Conservation (phyloP, 108 stramenopile species). For the Pseudonitzschia delicatissima region DNA sequence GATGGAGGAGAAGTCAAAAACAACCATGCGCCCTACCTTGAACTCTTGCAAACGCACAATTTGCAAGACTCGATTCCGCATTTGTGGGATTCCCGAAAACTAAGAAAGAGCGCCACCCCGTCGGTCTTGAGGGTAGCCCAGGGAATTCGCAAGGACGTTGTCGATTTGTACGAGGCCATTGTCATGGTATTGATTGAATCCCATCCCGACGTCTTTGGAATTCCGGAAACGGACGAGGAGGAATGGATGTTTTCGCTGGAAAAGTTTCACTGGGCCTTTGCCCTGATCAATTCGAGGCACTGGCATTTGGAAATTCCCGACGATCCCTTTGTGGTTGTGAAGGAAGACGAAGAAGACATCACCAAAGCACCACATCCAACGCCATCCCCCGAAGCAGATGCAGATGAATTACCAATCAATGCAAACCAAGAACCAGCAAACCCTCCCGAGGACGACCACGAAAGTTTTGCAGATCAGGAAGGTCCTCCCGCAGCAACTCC, state of each 20-base stretch:
- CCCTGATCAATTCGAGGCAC: conserved; percentile 82
- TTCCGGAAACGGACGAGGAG: conserved; percentile 13
- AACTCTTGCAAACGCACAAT: conserved; percentile 20
- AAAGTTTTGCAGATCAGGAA: conserved; percentile 2
- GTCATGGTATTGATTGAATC: conserved; percentile 45
- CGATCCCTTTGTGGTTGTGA: background rate
- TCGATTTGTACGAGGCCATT: conserved; percentile 63
- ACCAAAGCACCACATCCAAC: background rate
- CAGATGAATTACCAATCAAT: background rate
- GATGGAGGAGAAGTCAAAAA: conserved; percentile 21
- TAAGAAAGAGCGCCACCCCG: conserved; percentile 32
- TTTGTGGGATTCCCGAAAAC: conserved; percentile 51
- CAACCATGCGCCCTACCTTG: conserved; percentile 50
- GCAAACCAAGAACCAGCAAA: background rate
- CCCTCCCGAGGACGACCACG: background rate
- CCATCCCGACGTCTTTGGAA: conserved; percentile 62
- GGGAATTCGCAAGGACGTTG: conserved; percentile 58
- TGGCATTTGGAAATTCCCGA: conserved; percentile 65
- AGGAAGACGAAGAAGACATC: background rate
- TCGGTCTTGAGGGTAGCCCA: conserved; percentile 48
- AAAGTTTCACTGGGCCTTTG: conserved; percentile 84
- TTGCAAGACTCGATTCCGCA: conserved; percentile 50
- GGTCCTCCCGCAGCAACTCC: conserved; percentile 43
- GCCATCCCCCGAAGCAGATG: background rate
- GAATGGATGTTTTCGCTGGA: conserved; percentile 67